Evolutionary conservation across 73 alveolate genomes (phyloP), one percentile per base, ranked within the genome.

Genomic region (Paramecium pentaurelia): DNA sequence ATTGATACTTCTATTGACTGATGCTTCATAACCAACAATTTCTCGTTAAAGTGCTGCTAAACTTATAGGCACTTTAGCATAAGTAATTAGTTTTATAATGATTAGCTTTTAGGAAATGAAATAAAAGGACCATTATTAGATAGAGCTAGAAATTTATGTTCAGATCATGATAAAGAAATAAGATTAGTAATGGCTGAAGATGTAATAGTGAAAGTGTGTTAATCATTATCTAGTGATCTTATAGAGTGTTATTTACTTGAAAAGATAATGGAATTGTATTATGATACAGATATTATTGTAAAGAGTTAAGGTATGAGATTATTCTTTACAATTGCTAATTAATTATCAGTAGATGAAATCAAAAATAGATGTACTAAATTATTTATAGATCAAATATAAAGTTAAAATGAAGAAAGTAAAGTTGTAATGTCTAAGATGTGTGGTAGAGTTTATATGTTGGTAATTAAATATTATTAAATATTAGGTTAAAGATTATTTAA

Each of bases 121-220:
- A 73, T 89, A 2, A 70, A 70, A 71, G 92, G 92, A 25, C 68
- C 94, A 6, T 27, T 89, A 9, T 89, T 89, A 32, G 94, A 89
- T 45, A 89, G 94, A 73, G 86, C 94, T 25, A 89, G 94, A 71
- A 40, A 40, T 45, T 71, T 89, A 34, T 89, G 94, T 73, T 38
- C 77, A 14, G 94, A 89, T 71, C 84, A 89, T 40, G 94, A 89
- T 28, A 71, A 47, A 12, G 94, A 89, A 71, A 58, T 89, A 16
- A 70, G 94, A 71, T 51, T 71, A 28, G 16, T 71, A 0, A 89
- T 89, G 94, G 94, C 92, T 11, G 60, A 64, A 28, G 90, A 70
- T 40, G 94, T 89, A n/a, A 70, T 89, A 16, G 51, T 45, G 27
- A 71, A 45, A 83, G 54, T 89, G 18, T 89, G 94, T 47, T 42